Base-by-base conservation (phyloP, 805 yeast genomes). In the Saturnispora sanitii region DNA sequence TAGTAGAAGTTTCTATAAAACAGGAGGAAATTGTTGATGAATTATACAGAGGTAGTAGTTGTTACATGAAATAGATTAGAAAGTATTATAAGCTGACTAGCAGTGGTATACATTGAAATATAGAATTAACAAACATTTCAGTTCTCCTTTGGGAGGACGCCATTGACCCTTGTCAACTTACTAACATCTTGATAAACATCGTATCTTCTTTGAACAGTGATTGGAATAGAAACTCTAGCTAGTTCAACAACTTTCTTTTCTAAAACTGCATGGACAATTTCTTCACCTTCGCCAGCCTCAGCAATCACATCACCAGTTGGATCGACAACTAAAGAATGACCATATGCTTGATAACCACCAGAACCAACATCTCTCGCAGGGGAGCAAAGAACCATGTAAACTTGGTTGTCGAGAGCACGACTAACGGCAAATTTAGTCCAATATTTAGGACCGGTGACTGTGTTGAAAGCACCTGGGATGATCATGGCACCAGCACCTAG, bases 401-500 rank as follows among this genome's bases (percentile, higher is more conserved):
- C 58, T 56, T 81, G 82, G 53, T 80, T 82, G 56, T 82, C 94
- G 12, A 82, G 75, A 3, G 90, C 83, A 46, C 92, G 66, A 0
- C 85, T 65, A 45, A 78, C 69, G 1, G 86, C 90, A 45, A 82
- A 67, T 43, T 81, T 65, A 50, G 78, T 82, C 94, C 94, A 82
- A 56, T 79, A 90, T 58, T 79, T 63, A 1, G 94, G 94, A 0
- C 94, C 94, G 0, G 92, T 82, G 13, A 81, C 79, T 6, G 88
- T 79, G 64, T 82, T 82, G 64, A 82, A 82, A 0, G 94, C 94
- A 38, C 87, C 85, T 1, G 94, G 94, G 48, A 80, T 82, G 43
- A 78, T 66, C 86, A 82, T 78, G 34, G 82, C 84, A 58, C 81
- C 79, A 0, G 86, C 70, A 45, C 75, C 75, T 48, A 71, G 60